Evolutionary conservation across 495 filamentous ascomycete species (phyloP), one percentile per base, ranked within the genome.

Genomic region (Xylaria cubensis): DNA sequence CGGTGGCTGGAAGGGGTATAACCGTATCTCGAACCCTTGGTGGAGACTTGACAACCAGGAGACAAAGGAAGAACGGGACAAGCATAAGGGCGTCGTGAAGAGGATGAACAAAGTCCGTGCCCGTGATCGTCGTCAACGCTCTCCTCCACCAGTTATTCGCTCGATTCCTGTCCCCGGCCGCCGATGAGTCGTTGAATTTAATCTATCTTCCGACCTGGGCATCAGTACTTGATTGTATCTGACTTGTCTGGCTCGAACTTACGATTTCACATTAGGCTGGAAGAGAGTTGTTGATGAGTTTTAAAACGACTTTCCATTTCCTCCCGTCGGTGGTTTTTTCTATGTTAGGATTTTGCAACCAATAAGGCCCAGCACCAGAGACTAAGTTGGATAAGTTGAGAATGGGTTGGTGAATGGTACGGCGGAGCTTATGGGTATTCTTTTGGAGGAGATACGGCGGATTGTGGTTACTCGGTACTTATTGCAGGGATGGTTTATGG

Each of bases 11-110:
- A 72, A 61, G 59, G 24, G 48, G 13, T 76, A 70, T 51, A 55
- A 26, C 41, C 69, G 62, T 19, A 8, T 56, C 29, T 69, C 71
- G n/a, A 78, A 76, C 42, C 75, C 75, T 4, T 78, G 77, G 75
- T 74, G 71, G 69, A 73, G 51, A 68, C 21, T 73, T 26, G 75
- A 78, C 55, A 48, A 44, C 12, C 53, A 15, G 24, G 77, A 77
- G 55, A 77, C 75, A 10, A 74, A 50, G 44, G 67, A 74, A 24
- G 71, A 67, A 55, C 69, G 77, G 10, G 42, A 24, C 5, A 55
- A 73, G 64, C 66, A 73, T 51, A 74, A 68, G 13, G 63, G 72
- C 17, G 56, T 69, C 39, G 50, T 71, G 36, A 59, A 73, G 53
- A 71, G 26, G 59, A 44, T 44, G 61, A 24, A 65, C 8, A 71